A percentile compares a stretch with the other conserved stretches of the same genome.
phyloP scores from a whole-genome alignment of 371 early-diverging fungal species.

The Capillidium rhysosporum region DNA sequence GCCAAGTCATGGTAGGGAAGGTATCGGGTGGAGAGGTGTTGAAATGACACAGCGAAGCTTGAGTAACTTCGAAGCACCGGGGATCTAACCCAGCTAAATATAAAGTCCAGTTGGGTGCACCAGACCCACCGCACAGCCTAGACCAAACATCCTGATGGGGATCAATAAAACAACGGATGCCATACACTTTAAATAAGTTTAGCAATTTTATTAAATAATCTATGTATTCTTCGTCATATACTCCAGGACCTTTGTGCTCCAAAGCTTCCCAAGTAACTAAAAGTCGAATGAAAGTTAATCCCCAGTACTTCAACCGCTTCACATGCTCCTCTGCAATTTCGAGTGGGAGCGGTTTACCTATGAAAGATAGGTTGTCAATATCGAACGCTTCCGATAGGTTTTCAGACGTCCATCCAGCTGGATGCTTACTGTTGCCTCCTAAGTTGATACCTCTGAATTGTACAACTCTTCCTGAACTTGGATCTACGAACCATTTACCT shows the following conservation, averaged over 20 bases:
- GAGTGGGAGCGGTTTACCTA: slow-evolving; percentile 60
- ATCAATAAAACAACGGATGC: slow-evolving; percentile 60
- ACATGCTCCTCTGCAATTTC: slow-evolving; percentile 71
- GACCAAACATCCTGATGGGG: slow-evolving; percentile 72
- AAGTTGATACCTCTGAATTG: slow-evolving; percentile 4
- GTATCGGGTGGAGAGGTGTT: slow-evolving; percentile 28
- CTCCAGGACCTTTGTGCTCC: slow-evolving; percentile 59
- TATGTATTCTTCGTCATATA: slow-evolving; percentile 65
- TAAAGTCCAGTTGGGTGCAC: slow-evolving; percentile 75
- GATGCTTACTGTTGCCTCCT: slow-evolving; percentile 1
- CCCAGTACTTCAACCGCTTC: slow-evolving; percentile 43
- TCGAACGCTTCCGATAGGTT: background rate
- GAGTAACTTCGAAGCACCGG: slow-evolving; percentile 29
- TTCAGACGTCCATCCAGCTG: background rate
- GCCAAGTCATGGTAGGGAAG: slow-evolving; percentile 70
- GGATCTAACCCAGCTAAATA: slow-evolving; percentile 49
- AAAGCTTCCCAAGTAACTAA: slow-evolving; percentile 73
- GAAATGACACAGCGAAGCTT: slow-evolving; percentile 57
- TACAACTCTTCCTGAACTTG: background rate
- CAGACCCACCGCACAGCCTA: slow-evolving; percentile 57
- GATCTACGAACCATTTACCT: background rate
- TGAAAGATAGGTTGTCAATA: slow-evolving; percentile 32
- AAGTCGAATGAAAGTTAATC: slow-evolving; percentile 57
- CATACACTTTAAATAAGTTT: slow-evolving; percentile 33
- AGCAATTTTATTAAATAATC: slow-evolving; percentile 48